Conservation (phyloP, 192 early-diverging fungal species). For the Podila epigama region DNA sequence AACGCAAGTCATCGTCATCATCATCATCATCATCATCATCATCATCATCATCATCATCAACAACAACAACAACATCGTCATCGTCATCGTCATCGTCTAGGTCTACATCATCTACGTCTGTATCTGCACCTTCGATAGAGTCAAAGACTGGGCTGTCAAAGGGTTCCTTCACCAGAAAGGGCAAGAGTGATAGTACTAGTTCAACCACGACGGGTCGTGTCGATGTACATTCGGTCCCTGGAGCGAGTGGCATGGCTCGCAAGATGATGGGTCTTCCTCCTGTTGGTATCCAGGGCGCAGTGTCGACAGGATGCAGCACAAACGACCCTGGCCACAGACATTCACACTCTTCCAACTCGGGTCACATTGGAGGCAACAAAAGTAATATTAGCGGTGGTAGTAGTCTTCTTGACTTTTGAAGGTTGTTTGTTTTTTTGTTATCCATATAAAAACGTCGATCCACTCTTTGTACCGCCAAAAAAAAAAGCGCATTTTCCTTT, state of each 20-base stretch:
- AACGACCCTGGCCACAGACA: constrained; percentile 6
- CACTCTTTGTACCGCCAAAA: too few relatives aligned
- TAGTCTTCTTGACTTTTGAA: constrained; percentile 35
- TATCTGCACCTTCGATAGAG: neutral
- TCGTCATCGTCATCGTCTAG: neutral
- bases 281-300: constrained; percentile 31
- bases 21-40: constrained; percentile 1
- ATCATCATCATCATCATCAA: too few relatives aligned
- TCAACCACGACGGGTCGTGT: constrained; percentile 9
- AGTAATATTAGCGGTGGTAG: too few relatives aligned
- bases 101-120: constrained; percentile 4
- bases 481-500: too few relatives aligned
- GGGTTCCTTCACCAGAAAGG: neutral
- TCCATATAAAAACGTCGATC: too few relatives aligned
- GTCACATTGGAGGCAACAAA: neutral
- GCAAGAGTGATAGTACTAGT: neutral
- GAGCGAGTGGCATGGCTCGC: constrained; percentile 38
- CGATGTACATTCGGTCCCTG: constrained; percentile 36
- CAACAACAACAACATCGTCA: too few relatives aligned
- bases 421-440: too few relatives aligned
- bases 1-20: constrained; percentile 14
- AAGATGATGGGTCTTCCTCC: constrained; percentile 49
- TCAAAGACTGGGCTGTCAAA: neutral
- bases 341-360: constrained; percentile 9
- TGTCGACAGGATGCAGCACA: constrained; percentile 29